These are phyloP conservation scores for Cyclotella cryptica DNA, from an alignment of 108 stramenopile species.

Conservation along the genomic window DNA sequence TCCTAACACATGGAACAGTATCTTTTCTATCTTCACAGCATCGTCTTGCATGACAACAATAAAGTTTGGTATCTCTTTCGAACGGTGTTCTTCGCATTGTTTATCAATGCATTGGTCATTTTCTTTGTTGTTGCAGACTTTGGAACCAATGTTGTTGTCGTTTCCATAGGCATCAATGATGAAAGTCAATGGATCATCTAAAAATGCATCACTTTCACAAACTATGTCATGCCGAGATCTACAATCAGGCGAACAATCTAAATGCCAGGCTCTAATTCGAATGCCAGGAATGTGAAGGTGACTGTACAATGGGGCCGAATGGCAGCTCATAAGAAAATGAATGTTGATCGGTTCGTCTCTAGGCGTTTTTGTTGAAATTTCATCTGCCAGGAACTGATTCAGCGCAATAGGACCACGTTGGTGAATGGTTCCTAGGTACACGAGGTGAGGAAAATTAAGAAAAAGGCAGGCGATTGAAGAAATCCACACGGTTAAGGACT, in stretches of 20 bases:
- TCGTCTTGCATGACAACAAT: constrained; percentile 50
- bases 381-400: constrained; percentile 59
- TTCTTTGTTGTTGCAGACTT: neutral
- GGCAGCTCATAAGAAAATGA: constrained; percentile 82
- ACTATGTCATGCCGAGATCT: constrained; percentile 51
- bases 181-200: constrained; percentile 66
- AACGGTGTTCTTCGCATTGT: neutral
- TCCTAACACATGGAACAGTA: constrained; percentile 17
- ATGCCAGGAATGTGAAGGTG: constrained; percentile 65
- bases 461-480: constrained; percentile 52
- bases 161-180: constrained; percentile 32
- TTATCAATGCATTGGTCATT: neutral
- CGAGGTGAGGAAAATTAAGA: constrained; percentile 57
- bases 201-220: constrained; percentile 83
- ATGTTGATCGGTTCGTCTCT: constrained; percentile 14
- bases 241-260: constrained; percentile 86
- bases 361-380: constrained; percentile 31
- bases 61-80: constrained; percentile 27
- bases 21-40: constrained; percentile 23
- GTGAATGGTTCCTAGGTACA: constrained; percentile 73
- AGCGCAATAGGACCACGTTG: constrained; percentile 80
- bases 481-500: neutral
- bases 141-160: constrained; percentile 4
- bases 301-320: constrained; percentile 85
- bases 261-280: constrained; percentile 59